phyloP scores from a whole-genome alignment of 176 grass and related monocot genomes.

The Chloris gayana region DNA sequence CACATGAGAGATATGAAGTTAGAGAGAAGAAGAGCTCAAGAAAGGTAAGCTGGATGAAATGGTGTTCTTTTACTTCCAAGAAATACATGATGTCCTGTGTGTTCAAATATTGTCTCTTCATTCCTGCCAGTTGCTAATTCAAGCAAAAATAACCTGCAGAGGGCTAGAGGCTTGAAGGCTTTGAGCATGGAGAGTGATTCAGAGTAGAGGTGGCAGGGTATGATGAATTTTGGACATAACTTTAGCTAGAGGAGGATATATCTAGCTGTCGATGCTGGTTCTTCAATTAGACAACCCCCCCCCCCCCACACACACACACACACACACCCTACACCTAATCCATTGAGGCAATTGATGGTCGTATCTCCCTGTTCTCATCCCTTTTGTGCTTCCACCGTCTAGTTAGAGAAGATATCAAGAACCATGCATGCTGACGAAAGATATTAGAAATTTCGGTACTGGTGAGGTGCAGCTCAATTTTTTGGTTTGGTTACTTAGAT shows the following conservation, averaged over 20 bases:
- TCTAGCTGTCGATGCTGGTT: slow-evolving; percentile 22
- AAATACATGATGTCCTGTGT: neutral
- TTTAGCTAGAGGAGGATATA: slow-evolving; percentile 11
- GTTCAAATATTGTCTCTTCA: neutral
- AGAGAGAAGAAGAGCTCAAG: slow-evolving; percentile 91
- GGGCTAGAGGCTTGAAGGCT: slow-evolving; percentile 92
- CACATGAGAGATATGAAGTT: slow-evolving; percentile 95
- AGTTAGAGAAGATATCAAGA: slow-evolving; percentile 19
- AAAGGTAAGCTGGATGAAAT: slow-evolving; percentile 58
- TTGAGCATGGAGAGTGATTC: slow-evolving; percentile 91
- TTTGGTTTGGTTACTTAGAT: neutral
- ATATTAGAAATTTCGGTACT: neutral
- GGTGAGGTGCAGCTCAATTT: neutral
- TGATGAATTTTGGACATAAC: slow-evolving; percentile 31
- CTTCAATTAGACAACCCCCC: slow-evolving; percentile 33
- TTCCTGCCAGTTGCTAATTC: neutral
- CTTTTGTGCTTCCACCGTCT: slow-evolving; percentile 13
- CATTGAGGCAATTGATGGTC: neutral
- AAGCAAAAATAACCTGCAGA: slow-evolving; percentile 54
- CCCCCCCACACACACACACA: too few relatives aligned
- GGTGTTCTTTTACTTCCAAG: slow-evolving; percentile 9
- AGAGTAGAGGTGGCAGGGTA: slow-evolving; percentile 45
- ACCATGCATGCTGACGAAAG: neutral
- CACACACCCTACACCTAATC: slow-evolving; percentile 37
- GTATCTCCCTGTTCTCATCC: neutral